A percentile compares a stretch with the other conserved stretches of the same genome.
phyloP scores from a whole-genome alignment of 2,329 filamentous ascomycete genomes.

The Ceratocystiopsis sp. region DNA sequence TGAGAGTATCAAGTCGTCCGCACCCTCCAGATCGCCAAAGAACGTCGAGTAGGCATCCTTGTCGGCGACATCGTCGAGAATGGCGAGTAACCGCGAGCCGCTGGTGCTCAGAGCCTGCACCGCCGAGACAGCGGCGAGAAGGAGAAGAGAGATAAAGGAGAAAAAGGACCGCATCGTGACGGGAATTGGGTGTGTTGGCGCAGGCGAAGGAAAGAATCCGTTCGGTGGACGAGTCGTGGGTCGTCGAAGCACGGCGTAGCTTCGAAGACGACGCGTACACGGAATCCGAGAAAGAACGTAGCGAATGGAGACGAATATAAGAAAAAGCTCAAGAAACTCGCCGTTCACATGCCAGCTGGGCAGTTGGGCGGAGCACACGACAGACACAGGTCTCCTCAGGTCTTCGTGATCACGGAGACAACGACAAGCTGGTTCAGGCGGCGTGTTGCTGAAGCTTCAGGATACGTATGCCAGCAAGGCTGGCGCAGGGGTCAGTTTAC shows the following conservation, averaged over 20 bases:
- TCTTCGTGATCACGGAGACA: too few species aligned
- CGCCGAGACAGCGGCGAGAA: slow-evolving; percentile 47
- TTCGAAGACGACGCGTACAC: not conserved
- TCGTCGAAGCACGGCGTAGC: too few species aligned
- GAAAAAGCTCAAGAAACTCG: not conserved
- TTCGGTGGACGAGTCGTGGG: too few species aligned
- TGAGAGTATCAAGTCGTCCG: slow-evolving; percentile 14
- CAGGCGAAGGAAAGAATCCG: too few species aligned
- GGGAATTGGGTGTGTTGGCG: too few species aligned
- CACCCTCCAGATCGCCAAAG: slow-evolving; percentile 51
- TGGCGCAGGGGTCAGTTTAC: not conserved
- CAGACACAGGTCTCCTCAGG: too few species aligned
- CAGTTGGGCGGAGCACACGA: not conserved
- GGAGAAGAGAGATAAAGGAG: slow-evolving; percentile 20
- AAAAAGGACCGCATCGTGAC: not conserved
- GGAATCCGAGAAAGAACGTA: too few species aligned
- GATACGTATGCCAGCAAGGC: slow-evolving; percentile 5
- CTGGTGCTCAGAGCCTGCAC: slow-evolving; percentile 63
- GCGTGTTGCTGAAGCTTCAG: slow-evolving; percentile 4
- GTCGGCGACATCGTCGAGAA: slow-evolving; percentile 68
- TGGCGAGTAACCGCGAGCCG: slow-evolving; percentile 66
- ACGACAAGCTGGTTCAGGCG: not conserved
- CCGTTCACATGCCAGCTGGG: not conserved
- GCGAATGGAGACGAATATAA: not conserved
- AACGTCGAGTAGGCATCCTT: slow-evolving; percentile 74